A percentile compares a stretch with the other conserved stretches of the same genome.
Conservation (phyloP, 2,329 filamentous ascomycete species). For the Paraphaeosphaeria minitans region DNA sequence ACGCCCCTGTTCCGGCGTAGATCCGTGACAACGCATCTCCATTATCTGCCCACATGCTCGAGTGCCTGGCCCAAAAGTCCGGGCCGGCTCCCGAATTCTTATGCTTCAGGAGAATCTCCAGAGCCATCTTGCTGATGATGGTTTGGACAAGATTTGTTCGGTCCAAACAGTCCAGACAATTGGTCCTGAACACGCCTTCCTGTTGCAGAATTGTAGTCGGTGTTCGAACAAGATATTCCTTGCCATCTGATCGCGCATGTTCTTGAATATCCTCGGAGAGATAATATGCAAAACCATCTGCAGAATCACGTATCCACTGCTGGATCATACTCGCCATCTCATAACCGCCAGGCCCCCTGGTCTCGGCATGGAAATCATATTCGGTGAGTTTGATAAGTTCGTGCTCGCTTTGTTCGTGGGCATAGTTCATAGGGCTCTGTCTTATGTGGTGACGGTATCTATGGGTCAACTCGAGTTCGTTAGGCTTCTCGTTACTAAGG, state of each 20-base stretch:
- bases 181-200: slow-evolving; percentile 93
- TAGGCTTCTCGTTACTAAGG: slow-evolving; percentile 85
- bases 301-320: slow-evolving; percentile 75
- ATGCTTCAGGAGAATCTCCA: slow-evolving; percentile 82
- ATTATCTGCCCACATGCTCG: slow-evolving; percentile 95
- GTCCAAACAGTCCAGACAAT: slow-evolving; percentile 94
- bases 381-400: slow-evolving; percentile 80
- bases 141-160: slow-evolving; percentile 96
- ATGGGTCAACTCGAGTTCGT: slow-evolving; percentile 81
- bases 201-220: slow-evolving; percentile 80
- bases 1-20: slow-evolving; percentile 92
- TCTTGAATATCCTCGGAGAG: slow-evolving; percentile 75
- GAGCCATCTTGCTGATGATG: slow-evolving; percentile 90
- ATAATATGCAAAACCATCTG: slow-evolving; percentile 91
- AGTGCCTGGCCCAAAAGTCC: slow-evolving; percentile 92
- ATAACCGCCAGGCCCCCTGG: slow-evolving; percentile 82
- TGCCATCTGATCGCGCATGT: slow-evolving; percentile 49
- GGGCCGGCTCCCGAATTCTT: slow-evolving; percentile 69
- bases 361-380: slow-evolving; percentile 97
- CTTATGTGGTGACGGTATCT: slow-evolving; percentile 79
- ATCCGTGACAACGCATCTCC: slow-evolving; percentile 93
- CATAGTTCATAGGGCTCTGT: slow-evolving; percentile 72
- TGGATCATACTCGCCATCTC: slow-evolving; percentile 88
- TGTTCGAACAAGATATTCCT: slow-evolving; percentile 44
- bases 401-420: slow-evolving; percentile 67